phyloP scores from a whole-genome alignment of 768 basidiomycete genomes.

The Russula sp. region DNA sequence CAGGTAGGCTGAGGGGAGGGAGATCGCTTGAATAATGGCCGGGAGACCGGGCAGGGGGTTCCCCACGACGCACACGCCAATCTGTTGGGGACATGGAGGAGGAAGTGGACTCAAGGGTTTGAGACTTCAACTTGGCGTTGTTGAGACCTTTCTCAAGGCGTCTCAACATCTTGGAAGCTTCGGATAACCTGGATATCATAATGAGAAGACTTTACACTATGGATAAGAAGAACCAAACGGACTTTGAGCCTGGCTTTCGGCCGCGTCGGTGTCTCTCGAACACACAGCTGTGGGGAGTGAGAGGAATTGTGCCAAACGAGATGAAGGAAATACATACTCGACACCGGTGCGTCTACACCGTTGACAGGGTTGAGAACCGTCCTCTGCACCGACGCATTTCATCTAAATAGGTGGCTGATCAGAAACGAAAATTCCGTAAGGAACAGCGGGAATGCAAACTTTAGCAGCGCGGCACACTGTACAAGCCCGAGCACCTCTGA shows the following conservation, averaged over 20 bases:
- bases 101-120: conserved; percentile 31
- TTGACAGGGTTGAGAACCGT: conserved; percentile 74
- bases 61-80: conserved; percentile 15
- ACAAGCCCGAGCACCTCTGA: conserved; percentile 58
- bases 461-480: conserved; percentile 83
- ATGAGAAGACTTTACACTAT: conserved; percentile 15
- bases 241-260: conserved; percentile 89
- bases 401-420: conserved; percentile 44
- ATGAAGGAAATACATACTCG: conserved; percentile 33
- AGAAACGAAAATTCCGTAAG: conserved; percentile 16
- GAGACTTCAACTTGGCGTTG: conserved; percentile 65
- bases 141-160: conserved; percentile 80
- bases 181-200: conserved; percentile 55
- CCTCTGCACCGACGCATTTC: conserved; percentile 89
- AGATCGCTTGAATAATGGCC: conserved; percentile 42
- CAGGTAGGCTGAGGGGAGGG: conserved; percentile 43
- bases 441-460: conserved; percentile 35
- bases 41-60: conserved; percentile 25
- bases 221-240: conserved; percentile 25
- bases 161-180: conserved; percentile 85
- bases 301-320: conserved; percentile 24
- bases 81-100: conserved; percentile 32
- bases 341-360: conserved; percentile 77
- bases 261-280: conserved; percentile 89
- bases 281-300: conserved; percentile 47